Base-by-base conservation (phyloP, 495 filamentous ascomycete genomes). In the Immersiella caudata region DNA sequence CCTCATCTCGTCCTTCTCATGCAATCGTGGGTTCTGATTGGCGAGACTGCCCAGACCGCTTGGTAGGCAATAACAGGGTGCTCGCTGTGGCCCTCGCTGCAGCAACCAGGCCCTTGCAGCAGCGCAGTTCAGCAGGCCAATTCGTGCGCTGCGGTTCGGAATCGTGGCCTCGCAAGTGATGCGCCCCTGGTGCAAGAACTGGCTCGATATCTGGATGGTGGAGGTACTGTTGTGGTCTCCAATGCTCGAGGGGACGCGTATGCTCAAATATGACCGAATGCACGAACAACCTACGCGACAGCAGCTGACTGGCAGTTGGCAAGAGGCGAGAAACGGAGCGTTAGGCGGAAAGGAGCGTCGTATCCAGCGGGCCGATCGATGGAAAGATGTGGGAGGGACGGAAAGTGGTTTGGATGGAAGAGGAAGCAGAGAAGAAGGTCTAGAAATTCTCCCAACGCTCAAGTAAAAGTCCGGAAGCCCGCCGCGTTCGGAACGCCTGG, bases 1-100 rank as follows among this genome's bases (percentile, higher is more conserved):
- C 75, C 73, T 77, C 75, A 77, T 77, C 75, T 77, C 75, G 67
- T 68, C 68, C 66, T 27, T 62, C 63, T 73, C 67, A 75, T 69
- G 70, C 66, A 70, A 67, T 60, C 58, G 68, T 67, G 52, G 69
- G 65, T 40, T 73, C 52, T 71, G 52, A 77, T 75, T 77, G 71
- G 75, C 62, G 70, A 70, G 57, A 33, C 0, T 16, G 63, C 68
- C 68, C 68, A 63, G 72, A 73, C 69, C 71, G 67, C 69, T 56
- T 46, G 35, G 20, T 22, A 20, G 21, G 35, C 55, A 65, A 65
- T 60, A 59, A 49, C 20, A 63, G 26, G 24, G 20, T 24, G 49
- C 56, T 64, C 35, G 52, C 46, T 52, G 65, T 27, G 24, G 20
- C 20, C 26, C 56, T 64, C 52, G 52, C 46, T 52, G 65, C 49